These are phyloP conservation scores for Paraconiothyrium brasiliense DNA, from an alignment of 2,329 filamentous ascomycete genomes.

Conservation along the genomic window DNA sequence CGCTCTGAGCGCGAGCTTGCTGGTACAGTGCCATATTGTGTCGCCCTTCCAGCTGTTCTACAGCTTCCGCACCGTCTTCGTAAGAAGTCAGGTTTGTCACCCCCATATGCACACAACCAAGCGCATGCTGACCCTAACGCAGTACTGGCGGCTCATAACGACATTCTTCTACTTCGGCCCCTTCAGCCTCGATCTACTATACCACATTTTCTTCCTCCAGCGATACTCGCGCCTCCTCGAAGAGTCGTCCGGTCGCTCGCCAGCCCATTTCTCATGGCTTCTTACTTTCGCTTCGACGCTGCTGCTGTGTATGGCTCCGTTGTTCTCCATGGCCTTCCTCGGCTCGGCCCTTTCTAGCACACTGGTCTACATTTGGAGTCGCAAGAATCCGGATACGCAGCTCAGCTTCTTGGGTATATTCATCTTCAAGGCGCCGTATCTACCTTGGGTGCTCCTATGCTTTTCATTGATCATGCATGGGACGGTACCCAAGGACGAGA, in stretches of 20 bases:
- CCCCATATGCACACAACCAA: neutral
- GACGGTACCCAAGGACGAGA: constrained; percentile 90
- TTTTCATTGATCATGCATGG: constrained; percentile 94
- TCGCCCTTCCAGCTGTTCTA: constrained; percentile 97
- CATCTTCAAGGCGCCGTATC: constrained; percentile 91
- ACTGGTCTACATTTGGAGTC: constrained; percentile 97
- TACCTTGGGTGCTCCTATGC: constrained; percentile 94
- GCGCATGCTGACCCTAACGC: constrained; percentile 20
- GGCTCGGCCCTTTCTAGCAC: constrained; percentile 93
- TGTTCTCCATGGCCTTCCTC: constrained; percentile 91
- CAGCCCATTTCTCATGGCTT: constrained; percentile 95
- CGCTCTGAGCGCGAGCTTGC: constrained; percentile 83
- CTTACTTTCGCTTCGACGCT: constrained; percentile 84
- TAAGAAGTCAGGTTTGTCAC: constrained; percentile 82
- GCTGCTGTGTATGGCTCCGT: constrained; percentile 81
- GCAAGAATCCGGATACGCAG: constrained; percentile 89
- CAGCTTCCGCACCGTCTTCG: constrained; percentile 89
- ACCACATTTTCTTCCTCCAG: constrained; percentile 98
- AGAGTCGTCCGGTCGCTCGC: constrained; percentile 89
- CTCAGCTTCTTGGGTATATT: constrained; percentile 86
- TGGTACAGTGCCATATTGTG: constrained; percentile 93
- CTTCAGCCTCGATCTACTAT: constrained; percentile 90
- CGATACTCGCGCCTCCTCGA: constrained; percentile 95
- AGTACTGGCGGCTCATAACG: constrained; percentile 97
- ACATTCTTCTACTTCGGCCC: constrained; percentile 98